Conservation (phyloP, 495 filamentous ascomycete genomes). For the Lichenothelia convexa region DNA sequence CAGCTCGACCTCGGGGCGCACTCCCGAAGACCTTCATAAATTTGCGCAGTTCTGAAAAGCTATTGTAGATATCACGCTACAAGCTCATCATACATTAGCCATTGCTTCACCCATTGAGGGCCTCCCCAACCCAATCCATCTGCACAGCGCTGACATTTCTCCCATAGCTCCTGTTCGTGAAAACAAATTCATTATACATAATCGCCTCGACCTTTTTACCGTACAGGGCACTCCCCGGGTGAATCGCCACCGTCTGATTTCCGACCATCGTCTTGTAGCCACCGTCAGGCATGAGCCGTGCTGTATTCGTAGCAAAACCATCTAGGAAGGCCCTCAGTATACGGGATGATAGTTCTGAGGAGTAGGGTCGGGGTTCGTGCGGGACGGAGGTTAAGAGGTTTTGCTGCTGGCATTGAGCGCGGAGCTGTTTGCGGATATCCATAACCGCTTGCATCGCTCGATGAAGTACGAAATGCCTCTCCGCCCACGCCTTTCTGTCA, state of each 20-base stretch:
- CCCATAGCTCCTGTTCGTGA: constrained; percentile 79
- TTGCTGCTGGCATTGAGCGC: constrained; percentile 36
- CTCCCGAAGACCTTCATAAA: too few species aligned
- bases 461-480: constrained; percentile 55
- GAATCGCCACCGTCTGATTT: constrained; percentile 72
- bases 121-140: constrained; percentile 70
- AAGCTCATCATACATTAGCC: too few species aligned
- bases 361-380: constrained; percentile 17
- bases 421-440: constrained; percentile 80
- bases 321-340: constrained; percentile 67
- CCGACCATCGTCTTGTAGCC: constrained; percentile 72
- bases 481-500: constrained; percentile 61
- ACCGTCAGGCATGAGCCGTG: constrained; percentile 62
- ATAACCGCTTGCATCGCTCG: constrained; percentile 67
- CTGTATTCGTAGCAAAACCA: constrained; percentile 70
- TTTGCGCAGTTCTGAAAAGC: too few species aligned
- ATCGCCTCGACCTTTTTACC: constrained; percentile 84
- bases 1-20: too few species aligned
- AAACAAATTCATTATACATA: constrained; percentile 91
- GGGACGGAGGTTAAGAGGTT: constrained; percentile 22
- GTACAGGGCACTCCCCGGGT: constrained; percentile 71
- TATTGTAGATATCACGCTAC: too few species aligned
- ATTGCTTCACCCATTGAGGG: constrained; percentile 34
- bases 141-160: constrained; percentile 75
- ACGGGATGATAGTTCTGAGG: constrained; percentile 31